Conservation (phyloP, 495 filamentous ascomycete species). For the Tuber aestivum region DNA sequence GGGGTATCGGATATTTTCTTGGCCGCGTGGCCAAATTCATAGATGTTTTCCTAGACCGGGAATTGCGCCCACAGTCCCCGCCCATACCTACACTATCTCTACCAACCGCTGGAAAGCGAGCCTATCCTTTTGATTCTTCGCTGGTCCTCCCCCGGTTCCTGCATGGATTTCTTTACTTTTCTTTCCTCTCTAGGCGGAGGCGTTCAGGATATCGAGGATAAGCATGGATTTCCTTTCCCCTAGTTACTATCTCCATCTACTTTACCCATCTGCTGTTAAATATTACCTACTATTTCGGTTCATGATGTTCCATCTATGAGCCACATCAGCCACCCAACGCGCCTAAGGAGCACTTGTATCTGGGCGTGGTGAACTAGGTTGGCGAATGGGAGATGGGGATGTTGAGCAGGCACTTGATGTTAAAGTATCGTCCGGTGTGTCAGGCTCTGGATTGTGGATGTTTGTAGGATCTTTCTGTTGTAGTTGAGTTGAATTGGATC, state of each 20-base stretch:
- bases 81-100: neutral
- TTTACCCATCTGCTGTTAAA: neutral
- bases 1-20: neutral
- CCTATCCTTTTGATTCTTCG: neutral
- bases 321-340: neutral
- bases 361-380: neutral
- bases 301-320: neutral
- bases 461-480: neutral
- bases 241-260: neutral
- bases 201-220: neutral
- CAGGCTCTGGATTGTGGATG: neutral
- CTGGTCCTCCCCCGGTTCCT: neutral
- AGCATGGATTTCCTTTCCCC: neutral
- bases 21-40: neutral
- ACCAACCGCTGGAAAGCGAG: neutral
- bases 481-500: neutral
- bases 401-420: neutral
- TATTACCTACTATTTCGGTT: neutral
- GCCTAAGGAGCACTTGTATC: neutral
- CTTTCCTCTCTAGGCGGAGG: neutral
- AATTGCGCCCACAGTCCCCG: neutral
- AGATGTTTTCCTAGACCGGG: neutral
- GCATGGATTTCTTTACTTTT: neutral
- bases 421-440: neutral
- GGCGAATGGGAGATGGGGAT: neutral